Evolutionary conservation across 2,329 filamentous ascomycete species (phyloP).

Genomic region (Fusarium nanum): DNA sequence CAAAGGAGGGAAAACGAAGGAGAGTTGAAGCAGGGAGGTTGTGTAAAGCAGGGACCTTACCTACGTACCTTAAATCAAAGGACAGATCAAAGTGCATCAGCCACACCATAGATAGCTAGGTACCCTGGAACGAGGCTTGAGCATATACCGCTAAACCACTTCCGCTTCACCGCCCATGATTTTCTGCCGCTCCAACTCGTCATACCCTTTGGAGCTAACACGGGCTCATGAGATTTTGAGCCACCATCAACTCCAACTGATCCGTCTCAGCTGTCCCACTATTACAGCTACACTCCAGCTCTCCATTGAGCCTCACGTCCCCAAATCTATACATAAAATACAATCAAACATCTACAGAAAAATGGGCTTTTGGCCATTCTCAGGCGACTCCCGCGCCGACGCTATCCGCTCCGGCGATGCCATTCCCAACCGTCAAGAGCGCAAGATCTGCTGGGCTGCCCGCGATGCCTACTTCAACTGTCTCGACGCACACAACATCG

Average conservation of each 20-base stretch:
- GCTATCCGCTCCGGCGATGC: constrained; percentile 69
- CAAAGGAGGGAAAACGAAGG: constrained; percentile 18
- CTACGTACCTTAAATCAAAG: constrained; percentile 13
- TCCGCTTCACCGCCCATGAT: constrained; percentile 18
- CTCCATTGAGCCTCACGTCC: constrained; percentile 16
- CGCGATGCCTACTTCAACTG: constrained; percentile 91
- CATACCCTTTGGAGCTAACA: constrained; percentile 26
- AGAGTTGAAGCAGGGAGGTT: constrained; percentile 16
- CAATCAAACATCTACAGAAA: constrained; percentile 22
- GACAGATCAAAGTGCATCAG: constrained; percentile 33
- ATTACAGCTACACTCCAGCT: constrained; percentile 13
- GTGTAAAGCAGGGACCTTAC: background rate
- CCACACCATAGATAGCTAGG: constrained; percentile 17
- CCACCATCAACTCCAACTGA: constrained; percentile 7
- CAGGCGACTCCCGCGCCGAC: constrained; percentile 60
- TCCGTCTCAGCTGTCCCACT: constrained; percentile 1
- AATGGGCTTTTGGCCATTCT: constrained; percentile 64
- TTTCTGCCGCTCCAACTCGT: constrained; percentile 38
- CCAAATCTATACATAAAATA: background rate
- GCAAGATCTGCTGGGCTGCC: constrained; percentile 87
- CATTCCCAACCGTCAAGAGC: constrained; percentile 86
- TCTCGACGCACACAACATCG: constrained; percentile 82
- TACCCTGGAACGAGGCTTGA: constrained; percentile 24
- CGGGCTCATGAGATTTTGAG: constrained; percentile 35
- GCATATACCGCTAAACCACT: constrained; percentile 1